Evolutionary conservation across 2,329 filamentous ascomycete genomes (phyloP).

Genomic region (Colletotrichum lindemuthianum): DNA sequence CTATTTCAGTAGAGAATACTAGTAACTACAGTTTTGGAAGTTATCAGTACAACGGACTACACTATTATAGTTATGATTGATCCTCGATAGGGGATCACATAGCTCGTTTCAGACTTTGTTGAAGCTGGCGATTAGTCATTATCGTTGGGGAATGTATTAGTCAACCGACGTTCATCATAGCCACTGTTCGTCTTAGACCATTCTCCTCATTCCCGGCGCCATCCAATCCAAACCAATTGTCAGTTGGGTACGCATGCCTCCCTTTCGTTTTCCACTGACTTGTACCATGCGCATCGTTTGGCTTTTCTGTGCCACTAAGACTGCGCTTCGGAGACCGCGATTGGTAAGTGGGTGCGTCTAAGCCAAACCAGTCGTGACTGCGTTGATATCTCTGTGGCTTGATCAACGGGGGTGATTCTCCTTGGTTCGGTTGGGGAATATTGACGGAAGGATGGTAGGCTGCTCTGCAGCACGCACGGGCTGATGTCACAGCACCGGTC

Average conservation of each 20-base stretch:
- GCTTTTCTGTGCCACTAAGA: no score
- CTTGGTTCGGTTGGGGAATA: background rate
- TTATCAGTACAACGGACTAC: no score
- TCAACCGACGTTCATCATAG: no score
- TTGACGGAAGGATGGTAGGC: no score
- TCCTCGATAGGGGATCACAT: no score
- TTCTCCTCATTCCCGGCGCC: constrained; percentile 10
- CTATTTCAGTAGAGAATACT: no score
- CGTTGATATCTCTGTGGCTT: constrained; percentile 7
- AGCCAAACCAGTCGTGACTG: constrained; percentile 33
- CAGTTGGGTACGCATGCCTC: no score
- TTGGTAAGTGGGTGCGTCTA: constrained; percentile 8
- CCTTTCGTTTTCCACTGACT: no score
- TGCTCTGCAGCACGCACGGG: background rate
- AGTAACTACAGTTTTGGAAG: no score
- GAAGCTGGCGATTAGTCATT: constrained; percentile 19
- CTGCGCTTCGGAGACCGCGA: background rate
- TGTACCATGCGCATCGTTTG: no score
- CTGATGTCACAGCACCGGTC: background rate
- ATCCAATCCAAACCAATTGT: constrained; percentile 33
- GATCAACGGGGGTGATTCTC: background rate
- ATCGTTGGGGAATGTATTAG: no score
- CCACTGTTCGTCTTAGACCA: background rate
- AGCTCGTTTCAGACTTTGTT: constrained; percentile 15
- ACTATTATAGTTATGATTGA: no score